Base-by-base conservation (phyloP, 352 stramenopile species). In the Phytophthora pisi region DNA sequence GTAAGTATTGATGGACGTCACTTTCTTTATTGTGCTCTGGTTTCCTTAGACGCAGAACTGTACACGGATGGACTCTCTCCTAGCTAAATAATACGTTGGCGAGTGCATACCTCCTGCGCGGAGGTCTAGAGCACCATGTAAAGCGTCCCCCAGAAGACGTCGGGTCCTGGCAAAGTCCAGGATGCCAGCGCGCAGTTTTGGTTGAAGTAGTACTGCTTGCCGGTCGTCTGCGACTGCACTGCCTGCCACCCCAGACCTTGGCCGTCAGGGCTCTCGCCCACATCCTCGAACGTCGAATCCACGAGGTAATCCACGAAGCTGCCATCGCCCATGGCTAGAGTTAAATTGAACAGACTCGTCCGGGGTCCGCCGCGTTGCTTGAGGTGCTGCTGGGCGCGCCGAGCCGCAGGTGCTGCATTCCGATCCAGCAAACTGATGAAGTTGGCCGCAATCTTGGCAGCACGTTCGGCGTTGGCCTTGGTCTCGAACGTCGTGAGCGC, bases 161-260 rank as follows among this genome's bases (percentile, higher is more conserved):
- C 81, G 2, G 83, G 73, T 36, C 75, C 73, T 13, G 86, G 86
- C 51, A 92, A 57, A 18, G 86, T 94, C 86, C 86, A 94, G 23
- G 84, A 92, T 61, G 86, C 89, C 66, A 87, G 75, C 47, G 82
- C 82, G 57, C 80, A 90, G 40, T 77, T 82, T 54, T 87, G 79
- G 76, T 94, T 92, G 79, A 90, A 94, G 65, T 84, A 94, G 72
- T 94, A 94, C 70, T 90, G 61, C 64, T 91, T 94, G 64, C 82
- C 84, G 6, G 83, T 92, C 51, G 85, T 89, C 45, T 80, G 81
- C 9, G 82, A 94, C 23, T 87, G 52, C 61, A 94, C 86, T 0
- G 86, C 70, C 30, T 88, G 75, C 86, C 86, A 94, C 26, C 86
- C 84, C 5, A 70, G 65, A 8, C 64, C 64, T 28, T 67, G 72